Conservation (phyloP, 2,329 filamentous ascomycete species). For the Talaromyces albobiverticillius region DNA sequence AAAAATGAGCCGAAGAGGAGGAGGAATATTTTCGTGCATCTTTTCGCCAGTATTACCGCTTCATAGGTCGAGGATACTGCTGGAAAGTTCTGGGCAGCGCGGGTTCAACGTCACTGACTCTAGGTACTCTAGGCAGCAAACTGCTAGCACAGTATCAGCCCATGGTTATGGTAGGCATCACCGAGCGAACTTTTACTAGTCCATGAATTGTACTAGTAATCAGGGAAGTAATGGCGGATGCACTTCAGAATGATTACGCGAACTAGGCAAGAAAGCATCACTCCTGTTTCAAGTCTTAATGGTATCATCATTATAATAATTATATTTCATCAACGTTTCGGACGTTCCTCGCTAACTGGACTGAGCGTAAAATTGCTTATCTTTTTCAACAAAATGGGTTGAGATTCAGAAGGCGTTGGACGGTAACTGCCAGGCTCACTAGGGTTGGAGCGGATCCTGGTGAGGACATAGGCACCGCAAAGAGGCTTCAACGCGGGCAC, state of each 20-base stretch:
- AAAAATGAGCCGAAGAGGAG: background rate
- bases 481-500: constrained; percentile 51
- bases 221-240: too few species aligned
- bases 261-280: too few species aligned
- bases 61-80: background rate
- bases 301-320: background rate
- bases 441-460: constrained; percentile 9
- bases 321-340: background rate
- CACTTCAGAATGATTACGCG: too few species aligned
- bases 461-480: constrained; percentile 8
- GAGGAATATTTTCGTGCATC: background rate
- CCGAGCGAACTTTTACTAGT: too few species aligned
- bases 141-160: background rate
- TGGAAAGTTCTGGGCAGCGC: background rate
- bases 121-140: background rate
- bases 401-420: background rate
- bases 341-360: background rate
- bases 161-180: background rate
- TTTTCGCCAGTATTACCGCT: constrained; percentile 14
- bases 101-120: background rate
- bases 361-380: constrained; percentile 3
- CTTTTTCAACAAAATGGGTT: constrained; percentile 3
- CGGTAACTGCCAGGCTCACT: background rate
- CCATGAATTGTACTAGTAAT: too few species aligned
- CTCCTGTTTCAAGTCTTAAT: too few species aligned